Evolutionary conservation across 441 rosid genomes (phyloP).

Genomic region (Populus tomentosa): DNA sequence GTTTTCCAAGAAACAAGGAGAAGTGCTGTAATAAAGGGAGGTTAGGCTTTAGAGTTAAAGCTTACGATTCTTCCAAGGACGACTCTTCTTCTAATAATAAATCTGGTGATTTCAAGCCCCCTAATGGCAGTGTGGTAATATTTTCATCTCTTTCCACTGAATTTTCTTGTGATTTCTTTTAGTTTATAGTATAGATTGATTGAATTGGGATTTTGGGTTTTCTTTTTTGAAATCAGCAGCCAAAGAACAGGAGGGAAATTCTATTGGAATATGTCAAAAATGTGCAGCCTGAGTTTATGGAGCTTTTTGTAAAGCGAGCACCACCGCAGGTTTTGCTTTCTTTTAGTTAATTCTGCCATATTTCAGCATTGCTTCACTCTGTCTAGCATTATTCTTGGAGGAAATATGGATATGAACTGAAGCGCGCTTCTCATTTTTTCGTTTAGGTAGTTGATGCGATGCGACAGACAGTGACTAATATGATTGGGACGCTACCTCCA

Average conservation of each 20-base stretch:
- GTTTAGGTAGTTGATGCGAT: conserved; percentile 89
- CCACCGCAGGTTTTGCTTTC: conserved; percentile 60
- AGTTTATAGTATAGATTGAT: not conserved
- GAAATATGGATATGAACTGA: not conserved
- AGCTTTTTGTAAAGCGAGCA: conserved; percentile 83
- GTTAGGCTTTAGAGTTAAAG: conserved; percentile 41
- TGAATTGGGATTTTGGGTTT: conserved; percentile 16
- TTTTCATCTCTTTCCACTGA: not conserved
- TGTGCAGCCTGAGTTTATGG: conserved; percentile 97
- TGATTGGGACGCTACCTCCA: conserved; percentile 90
- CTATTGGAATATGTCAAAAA: conserved; percentile 88
- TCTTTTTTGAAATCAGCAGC: conserved; percentile 29
- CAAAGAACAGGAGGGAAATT: conserved; percentile 74
- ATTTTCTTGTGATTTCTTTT: not conserved
- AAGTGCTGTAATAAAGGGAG: conserved; percentile 16
- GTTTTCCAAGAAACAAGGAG: conserved; percentile 33
- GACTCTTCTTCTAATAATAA: conserved; percentile 35
- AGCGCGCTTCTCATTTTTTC: not conserved
- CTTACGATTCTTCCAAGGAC: conserved; percentile 56
- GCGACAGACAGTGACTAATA: conserved; percentile 89
- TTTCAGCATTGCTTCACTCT: not conserved
- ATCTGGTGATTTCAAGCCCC: conserved; percentile 53
- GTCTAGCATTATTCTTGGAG: conserved; percentile 7
- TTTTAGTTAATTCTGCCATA: not conserved
- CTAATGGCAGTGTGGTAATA: conserved; percentile 64